Conservation (phyloP, 2,329 filamentous ascomycete genomes). For the Penicillium sp. region DNA sequence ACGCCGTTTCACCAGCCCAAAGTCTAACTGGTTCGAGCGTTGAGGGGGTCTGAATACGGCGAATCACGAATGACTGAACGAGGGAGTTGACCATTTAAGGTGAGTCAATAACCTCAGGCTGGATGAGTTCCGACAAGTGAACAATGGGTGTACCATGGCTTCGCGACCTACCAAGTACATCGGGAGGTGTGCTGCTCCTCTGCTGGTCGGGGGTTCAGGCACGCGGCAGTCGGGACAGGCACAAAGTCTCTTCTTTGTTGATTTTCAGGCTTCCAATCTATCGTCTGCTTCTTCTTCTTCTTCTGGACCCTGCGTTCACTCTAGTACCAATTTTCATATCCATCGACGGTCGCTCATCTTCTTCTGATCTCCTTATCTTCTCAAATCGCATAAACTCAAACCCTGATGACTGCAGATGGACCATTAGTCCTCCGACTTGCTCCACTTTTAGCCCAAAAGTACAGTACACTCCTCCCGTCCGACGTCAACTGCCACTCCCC, state of each 20-base stretch:
- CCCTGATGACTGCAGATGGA: not conserved
- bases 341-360: not conserved
- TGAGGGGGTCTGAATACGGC: not conserved
- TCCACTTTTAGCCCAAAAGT: constrained; percentile 16
- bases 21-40: not conserved
- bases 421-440: not conserved
- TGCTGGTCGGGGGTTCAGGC: too few species aligned
- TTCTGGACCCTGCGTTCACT: too few species aligned
- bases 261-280: not conserved
- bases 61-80: not conserved
- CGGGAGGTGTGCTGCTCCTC: too few species aligned
- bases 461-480: not conserved
- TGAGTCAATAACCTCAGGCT: not conserved
- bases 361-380: not conserved
- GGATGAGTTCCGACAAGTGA: too few species aligned
- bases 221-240: too few species aligned
- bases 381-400: not conserved
- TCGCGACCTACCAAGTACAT: too few species aligned
- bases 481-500: not conserved
- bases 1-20: constrained; percentile 11
- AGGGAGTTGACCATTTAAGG: not conserved
- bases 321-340: too few species aligned
- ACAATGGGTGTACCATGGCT: too few species aligned
- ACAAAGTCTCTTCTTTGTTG: too few species aligned
- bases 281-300: not conserved